Conservation (phyloP, 139 green algal genomes). For the Chlamydomonas sphaeroides region DNA sequence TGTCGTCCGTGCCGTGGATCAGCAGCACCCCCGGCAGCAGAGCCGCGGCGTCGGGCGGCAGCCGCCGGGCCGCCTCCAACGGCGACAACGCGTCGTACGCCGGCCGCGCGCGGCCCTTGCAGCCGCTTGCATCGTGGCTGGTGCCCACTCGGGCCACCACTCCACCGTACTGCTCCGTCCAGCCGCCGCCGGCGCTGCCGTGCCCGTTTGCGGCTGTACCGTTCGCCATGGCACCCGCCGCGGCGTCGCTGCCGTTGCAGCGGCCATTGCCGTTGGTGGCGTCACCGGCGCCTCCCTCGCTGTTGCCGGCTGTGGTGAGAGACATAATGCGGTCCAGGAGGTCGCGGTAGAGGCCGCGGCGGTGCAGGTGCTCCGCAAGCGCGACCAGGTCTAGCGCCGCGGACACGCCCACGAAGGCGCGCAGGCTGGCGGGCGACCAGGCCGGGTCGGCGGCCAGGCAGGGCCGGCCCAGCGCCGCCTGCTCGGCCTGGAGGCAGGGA, state of each 20-base stretch:
- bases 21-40: slow-evolving; percentile 75
- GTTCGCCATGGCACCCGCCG: neutral
- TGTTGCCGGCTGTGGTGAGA: slow-evolving; percentile 32
- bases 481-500: neutral
- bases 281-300: too few species aligned
- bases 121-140: slow-evolving; percentile 27
- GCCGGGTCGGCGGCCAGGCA: slow-evolving; percentile 31
- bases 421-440: slow-evolving; percentile 67
- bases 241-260: neutral
- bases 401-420: slow-evolving; percentile 70
- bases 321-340: slow-evolving; percentile 63
- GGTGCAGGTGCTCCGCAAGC: slow-evolving; percentile 85
- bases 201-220: neutral
- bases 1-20: slow-evolving; percentile 85
- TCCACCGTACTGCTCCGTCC: too few species aligned
- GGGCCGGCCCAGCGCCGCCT: neutral
- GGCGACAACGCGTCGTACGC: slow-evolving; percentile 74
- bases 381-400: slow-evolving; percentile 84
- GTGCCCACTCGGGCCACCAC: neutral
- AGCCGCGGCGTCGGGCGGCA: neutral
- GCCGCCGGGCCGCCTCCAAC: slow-evolving; percentile 54
- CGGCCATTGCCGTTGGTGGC: neutral
- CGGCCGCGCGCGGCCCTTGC: slow-evolving; percentile 46
- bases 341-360: slow-evolving; percentile 78
- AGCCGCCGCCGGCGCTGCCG: too few species aligned